Percentiles rank a stretch among this genome's conserved stretches.
phyloP scores from a whole-genome alignment of 2,329 filamentous ascomycete species.

The Fusarium gaditjirri region DNA sequence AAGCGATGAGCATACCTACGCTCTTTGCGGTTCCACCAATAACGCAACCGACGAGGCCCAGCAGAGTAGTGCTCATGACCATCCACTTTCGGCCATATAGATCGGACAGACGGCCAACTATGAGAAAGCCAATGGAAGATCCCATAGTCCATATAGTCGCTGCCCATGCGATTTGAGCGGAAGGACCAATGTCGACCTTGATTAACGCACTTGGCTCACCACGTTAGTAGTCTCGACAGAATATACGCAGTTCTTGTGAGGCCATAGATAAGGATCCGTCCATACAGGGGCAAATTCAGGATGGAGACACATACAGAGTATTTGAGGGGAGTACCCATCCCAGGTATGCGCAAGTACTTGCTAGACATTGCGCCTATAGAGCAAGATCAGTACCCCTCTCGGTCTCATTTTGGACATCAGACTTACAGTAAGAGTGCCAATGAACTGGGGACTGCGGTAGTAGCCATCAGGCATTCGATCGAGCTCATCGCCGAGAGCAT shows the following conservation, averaged over 20 bases:
- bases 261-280: not conserved
- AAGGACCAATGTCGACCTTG: conserved; percentile 48
- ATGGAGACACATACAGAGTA: conserved; percentile 43
- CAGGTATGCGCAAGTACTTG: conserved; percentile 49
- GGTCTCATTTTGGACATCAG: too few species aligned
- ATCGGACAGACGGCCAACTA: conserved; percentile 56
- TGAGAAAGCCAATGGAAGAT: conserved; percentile 52
- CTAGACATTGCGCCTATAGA: conserved; percentile 47
- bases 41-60: conserved; percentile 53
- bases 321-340: conserved; percentile 52
- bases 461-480: conserved; percentile 55
- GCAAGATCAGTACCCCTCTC: not conserved
- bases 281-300: not conserved
- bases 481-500: conserved; percentile 55
- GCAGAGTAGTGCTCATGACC: conserved; percentile 47
- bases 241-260: not conserved
- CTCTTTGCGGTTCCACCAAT: conserved; percentile 49
- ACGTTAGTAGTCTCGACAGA: not conserved
- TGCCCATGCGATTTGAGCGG: conserved; percentile 48
- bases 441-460: conserved; percentile 53
- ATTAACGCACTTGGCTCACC: conserved; percentile 39
- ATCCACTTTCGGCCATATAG: conserved; percentile 57
- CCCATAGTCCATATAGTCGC: conserved; percentile 53
- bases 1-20: conserved; percentile 52
- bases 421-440: conserved; percentile 53